A percentile compares a stretch with the other conserved stretches of the same genome.
These are phyloP conservation scores for Metroxylon sagu DNA, from an alignment of 176 grass and related monocot genomes.

Conservation along the genomic window DNA sequence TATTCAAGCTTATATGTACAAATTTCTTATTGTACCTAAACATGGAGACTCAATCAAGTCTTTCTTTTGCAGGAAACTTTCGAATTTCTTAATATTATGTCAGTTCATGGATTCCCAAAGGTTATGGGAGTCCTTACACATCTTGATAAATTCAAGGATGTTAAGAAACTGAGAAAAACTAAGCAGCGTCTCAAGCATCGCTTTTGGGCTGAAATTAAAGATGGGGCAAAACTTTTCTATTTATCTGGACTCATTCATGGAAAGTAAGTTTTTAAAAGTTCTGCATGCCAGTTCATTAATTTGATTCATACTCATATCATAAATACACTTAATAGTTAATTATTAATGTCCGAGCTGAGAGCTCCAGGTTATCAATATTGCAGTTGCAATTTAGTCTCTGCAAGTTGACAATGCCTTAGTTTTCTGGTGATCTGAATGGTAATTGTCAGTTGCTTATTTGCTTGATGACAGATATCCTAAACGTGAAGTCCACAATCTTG, in stretches of 20 bases:
- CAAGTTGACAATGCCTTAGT: too few relatives aligned
- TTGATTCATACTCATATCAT: too few relatives aligned
- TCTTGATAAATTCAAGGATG: conserved; percentile 95
- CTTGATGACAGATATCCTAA: conserved; percentile 54
- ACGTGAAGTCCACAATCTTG: conserved; percentile 93
- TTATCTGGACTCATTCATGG: conserved; percentile 81
- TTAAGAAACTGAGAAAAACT: conserved; percentile 89
- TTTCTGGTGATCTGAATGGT: neutral
- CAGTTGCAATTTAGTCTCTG: too few relatives aligned
- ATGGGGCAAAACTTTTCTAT: conserved; percentile 94
- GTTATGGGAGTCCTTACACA: conserved; percentile 96
- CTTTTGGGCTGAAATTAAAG: conserved; percentile 91
- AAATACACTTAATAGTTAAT: too few relatives aligned
- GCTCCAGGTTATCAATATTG: too few relatives aligned
- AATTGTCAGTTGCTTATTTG: conserved; percentile 2
- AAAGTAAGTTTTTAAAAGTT: conserved; percentile 55
- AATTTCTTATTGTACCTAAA: too few relatives aligned
- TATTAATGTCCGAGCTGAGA: too few relatives aligned
- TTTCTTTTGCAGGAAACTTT: conserved; percentile 75
- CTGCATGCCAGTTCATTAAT: neutral
- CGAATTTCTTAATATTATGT: conserved; percentile 97
- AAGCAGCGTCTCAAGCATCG: conserved; percentile 85
- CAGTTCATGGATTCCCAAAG: conserved; percentile 95
- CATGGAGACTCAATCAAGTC: neutral
- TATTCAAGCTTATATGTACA: too few relatives aligned